phyloP scores from a whole-genome alignment of 495 filamentous ascomycete species.

The Aspergillus baeticus region DNA sequence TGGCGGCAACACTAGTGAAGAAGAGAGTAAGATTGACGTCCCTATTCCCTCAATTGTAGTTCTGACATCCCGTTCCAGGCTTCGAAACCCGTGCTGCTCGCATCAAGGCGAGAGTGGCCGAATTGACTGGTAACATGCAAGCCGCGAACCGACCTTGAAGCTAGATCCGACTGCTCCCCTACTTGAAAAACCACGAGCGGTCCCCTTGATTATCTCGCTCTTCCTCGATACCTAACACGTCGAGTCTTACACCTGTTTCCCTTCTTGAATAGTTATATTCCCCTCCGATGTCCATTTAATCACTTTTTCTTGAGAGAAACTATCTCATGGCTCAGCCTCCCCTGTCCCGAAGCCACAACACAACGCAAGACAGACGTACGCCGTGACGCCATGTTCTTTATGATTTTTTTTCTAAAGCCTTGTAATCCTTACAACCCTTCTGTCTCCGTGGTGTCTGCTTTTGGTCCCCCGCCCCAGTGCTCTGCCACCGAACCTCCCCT shows the following conservation, averaged over 20 bases:
- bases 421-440: constrained; percentile 2
- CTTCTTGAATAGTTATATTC: constrained; percentile 12
- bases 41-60: neutral
- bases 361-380: neutral
- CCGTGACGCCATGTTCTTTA: neutral
- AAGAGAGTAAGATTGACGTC: constrained; percentile 76
- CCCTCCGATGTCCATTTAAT: constrained; percentile 5
- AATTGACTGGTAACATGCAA: constrained; percentile 85
- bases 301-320: neutral
- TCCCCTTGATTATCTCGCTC: neutral
- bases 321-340: neutral
- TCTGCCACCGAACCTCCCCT: neutral
- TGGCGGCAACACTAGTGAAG: constrained; percentile 82
- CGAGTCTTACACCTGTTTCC: neutral
- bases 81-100: constrained; percentile 95
- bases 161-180: no score
- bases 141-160: constrained; percentile 20
- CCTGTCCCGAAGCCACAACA: neutral
- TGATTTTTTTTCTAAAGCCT: constrained; percentile 1
- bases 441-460: neutral
- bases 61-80: constrained; percentile 48
- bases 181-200: neutral
- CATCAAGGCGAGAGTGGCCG: constrained; percentile 95
- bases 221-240: constrained; percentile 5
- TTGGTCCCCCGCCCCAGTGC: neutral